Base-by-base conservation (phyloP, 768 basidiomycete genomes). In the Sarcomyxa edulis region DNA sequence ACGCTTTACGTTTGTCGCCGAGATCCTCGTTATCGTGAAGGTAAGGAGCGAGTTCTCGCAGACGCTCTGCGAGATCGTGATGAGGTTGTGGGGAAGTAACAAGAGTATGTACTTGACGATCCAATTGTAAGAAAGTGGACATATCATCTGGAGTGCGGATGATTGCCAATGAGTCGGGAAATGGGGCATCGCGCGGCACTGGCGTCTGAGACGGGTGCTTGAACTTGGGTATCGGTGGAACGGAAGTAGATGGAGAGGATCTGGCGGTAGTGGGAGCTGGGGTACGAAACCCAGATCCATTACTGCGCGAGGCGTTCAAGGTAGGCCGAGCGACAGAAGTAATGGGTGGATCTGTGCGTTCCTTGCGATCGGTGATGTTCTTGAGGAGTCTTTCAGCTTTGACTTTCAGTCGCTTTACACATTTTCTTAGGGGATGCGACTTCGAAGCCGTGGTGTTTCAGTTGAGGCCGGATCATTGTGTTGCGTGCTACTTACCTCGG, bases 321-420 rank as follows among this genome's bases (percentile, higher is more conserved):
- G 26, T 22, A 4, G 16, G 12, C 35, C 33, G 28, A 56, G 46
- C 28, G 36, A 32, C 61, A 19, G 61, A 49, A 18, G 85, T 84
- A 40, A 88, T 79, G 42, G 55, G 53, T 12, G 84, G 85, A 51
- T 89, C 84, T 2, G 74, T 63, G 43, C 86, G 78, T 51, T 94
- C 89, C 51, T 81, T 84, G 50, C 81, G 77, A 60, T 98, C 96
- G 2, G 87, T 88, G 48, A 98, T 84, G 52, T 94, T 83, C 51
- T 79, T 79, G 14, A 98, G 76, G 18, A 97, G 76, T 47, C 80
- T 76, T 40, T 94, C 85, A 0, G 93, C 85, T 60, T 95, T 94
- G 43, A 70, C 69, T 51, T 84, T 78, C 48, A 99, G 76, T 25
- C 88, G 82, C 37, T 75, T 71, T 2, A 88, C 93, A 44, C 84